Evolutionary conservation across 495 filamentous ascomycete genomes (phyloP), one percentile per base, ranked within the genome.

Genomic region (Penicillium paradoxum): DNA sequence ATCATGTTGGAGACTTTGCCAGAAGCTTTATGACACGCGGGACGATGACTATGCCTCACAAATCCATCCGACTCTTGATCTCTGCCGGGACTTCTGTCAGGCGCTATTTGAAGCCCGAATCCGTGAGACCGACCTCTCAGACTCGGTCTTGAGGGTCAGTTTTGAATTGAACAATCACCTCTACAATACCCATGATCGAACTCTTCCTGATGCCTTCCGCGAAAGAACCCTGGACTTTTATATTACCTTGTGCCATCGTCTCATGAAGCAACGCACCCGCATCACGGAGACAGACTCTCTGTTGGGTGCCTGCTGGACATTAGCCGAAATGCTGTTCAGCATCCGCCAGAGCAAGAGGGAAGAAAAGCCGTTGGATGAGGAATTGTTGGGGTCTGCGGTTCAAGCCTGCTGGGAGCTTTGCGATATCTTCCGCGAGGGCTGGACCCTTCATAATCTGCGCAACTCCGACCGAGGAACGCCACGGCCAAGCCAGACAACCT

Each of bases 351-450:
- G 83, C 66, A 86, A 81, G 54, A 73, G 83, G 29, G 87, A 92
- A 57, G 83, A 82, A 34, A 90, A 84, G 59, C 66, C 72, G 0
- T 73, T 88, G 0, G 89, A 95, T 60, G 88, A 91, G 63, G 90
- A 93, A 59, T 74, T 95, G 6, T 77, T 95, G 6, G 85, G 88
- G 14, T 91, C 88, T 3, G 89, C 91, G 0, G 86, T 96, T 3
- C 90, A 95, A 62, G 87, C 91, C 6, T 96, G 91, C 69, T 96
- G 91, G 91, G 91, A 95, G 58, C 81, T 96, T 22, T 95, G 89
- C 66, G 91, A 96, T 71, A 83, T 96, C 42, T 96, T 95, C 73
- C 80, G 90, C 30, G 88, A 93, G 73, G 90, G 91, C 10, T 96
- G 90, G 90, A 90, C 90, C 24, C 87, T 92, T 56, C 81, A 91